These are phyloP conservation scores for Coemansia biformis DNA, from an alignment of 192 early-diverging fungal genomes.

Conservation along the genomic window DNA sequence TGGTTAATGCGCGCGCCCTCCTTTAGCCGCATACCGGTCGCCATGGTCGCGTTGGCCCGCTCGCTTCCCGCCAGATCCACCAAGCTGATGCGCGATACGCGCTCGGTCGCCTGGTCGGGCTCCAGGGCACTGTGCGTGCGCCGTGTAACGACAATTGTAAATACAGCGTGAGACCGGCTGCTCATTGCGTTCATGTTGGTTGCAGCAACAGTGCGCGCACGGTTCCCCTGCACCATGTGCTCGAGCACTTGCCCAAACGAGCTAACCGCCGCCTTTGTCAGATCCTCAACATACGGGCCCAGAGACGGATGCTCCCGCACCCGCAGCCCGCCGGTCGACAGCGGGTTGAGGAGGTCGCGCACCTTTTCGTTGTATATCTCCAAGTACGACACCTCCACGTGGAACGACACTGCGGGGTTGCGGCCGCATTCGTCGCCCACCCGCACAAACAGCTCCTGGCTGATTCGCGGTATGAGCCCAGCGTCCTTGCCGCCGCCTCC, in stretches of 20 bases:
- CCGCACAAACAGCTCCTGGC: conserved; percentile 69
- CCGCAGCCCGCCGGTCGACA: conserved; percentile 66
- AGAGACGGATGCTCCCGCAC: conserved; percentile 76
- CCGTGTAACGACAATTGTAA: conserved; percentile 68
- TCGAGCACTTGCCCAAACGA: conserved; percentile 62
- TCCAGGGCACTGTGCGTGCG: conserved; percentile 44
- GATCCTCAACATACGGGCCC: conserved; percentile 88
- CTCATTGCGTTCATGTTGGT: conserved; percentile 95
- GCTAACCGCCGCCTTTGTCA: conserved; percentile 78
- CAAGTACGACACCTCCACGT: conserved; percentile 81
- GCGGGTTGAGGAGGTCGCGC: conserved; percentile 73
- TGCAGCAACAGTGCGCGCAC: conserved; percentile 78
- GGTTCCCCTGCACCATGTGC: conserved; percentile 78
- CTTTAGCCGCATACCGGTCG: conserved; percentile 75
- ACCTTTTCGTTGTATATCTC: conserved; percentile 90
- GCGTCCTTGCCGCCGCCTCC: conserved; percentile 54
- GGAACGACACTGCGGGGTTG: conserved; percentile 42
- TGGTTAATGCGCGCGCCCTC: conserved; percentile 96
- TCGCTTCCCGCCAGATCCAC: conserved; percentile 95
- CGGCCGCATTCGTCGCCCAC: conserved; percentile 46
- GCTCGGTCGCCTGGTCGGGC: conserved; percentile 57
- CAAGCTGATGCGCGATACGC: conserved; percentile 73
- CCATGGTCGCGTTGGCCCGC: conserved; percentile 79
- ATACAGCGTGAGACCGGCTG: conserved; percentile 83
- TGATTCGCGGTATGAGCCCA: conserved; percentile 85